Evolutionary conservation across 106 monocot genomes (phyloP), one percentile per base, ranked within the genome.

Genomic region (Gastrodia elata): DNA sequence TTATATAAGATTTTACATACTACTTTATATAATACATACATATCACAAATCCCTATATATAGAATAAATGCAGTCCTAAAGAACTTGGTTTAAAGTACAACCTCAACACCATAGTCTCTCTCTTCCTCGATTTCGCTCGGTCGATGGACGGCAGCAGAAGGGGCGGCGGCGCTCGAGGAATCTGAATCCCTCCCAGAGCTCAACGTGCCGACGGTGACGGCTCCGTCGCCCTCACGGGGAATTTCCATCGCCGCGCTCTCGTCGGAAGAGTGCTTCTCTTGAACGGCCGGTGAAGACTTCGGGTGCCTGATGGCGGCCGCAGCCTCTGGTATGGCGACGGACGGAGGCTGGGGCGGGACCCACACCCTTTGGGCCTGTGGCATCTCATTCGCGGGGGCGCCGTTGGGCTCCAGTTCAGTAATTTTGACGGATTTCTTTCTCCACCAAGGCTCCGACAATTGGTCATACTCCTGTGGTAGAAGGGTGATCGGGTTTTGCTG

Each of bases 271-370:
- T 22, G 75, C 68, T 76, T 83, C 67, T 82, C 79, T 48, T 77
- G 77, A 69, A 64, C 26, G 20, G 80, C 40, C 0, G 40, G 39
- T 2, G 40, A 0, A 25, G 69, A 56, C 44, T 90, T 97, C 9
- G 88, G 84, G 36, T 86, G 93, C 24, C 97, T 71, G 15, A 97
- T 97, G 38, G 97, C 93, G 8, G 74, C 83, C 2, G 86, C 90
- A 11, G 92, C 82, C 79, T 91, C 97, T 6, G 97, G 90, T 39
- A 97, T 83, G 35, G 70, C 86, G 8, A 97, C 93, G 26, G 82
- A 15, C 35, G 97, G 97, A 1, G 97, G 86, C 81, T 91, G 88
- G 10, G 97, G 97, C 18, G 93, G 97, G 28, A 97, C 86, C 97
- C 97, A 97, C 32, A 74, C 67, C 28, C 88, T 77, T 65, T 78